A percentile compares a stretch with the other conserved stretches of the same genome.
These are phyloP conservation scores for Phytopythium sindhum DNA, from an alignment of 352 stramenopile species.

Conservation along the genomic window DNA sequence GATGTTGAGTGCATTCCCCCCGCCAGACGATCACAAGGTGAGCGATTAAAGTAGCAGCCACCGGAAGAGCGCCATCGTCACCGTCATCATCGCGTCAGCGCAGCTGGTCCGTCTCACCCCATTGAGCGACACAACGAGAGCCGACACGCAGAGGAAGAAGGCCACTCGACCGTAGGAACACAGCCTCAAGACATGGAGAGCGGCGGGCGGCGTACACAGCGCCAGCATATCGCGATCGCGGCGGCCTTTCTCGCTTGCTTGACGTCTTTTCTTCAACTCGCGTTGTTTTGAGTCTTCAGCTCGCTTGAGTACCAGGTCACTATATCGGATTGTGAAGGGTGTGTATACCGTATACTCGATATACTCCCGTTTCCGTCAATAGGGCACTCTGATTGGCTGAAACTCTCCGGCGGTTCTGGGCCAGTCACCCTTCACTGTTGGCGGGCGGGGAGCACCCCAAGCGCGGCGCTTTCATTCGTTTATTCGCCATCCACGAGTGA, in stretches of 20 bases:
- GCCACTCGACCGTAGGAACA: no score
- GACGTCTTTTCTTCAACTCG: not conserved
- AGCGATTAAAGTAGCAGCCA: not conserved
- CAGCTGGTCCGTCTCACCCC: not conserved
- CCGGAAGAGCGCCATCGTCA: not conserved
- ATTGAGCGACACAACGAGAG: not conserved
- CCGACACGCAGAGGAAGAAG: not conserved
- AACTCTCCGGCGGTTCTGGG: not conserved
- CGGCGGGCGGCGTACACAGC: no score
- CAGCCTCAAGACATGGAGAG: no score
- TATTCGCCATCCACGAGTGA: conserved; percentile 84
- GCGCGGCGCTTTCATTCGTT: conserved; percentile 44
- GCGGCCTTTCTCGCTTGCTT: no score
- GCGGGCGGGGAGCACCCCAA: not conserved
- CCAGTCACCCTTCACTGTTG: conserved; percentile 1
- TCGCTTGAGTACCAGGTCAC: not conserved
- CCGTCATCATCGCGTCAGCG: no score
- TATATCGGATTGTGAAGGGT: not conserved
- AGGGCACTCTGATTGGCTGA: conserved; percentile 1
- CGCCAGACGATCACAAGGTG: not conserved
- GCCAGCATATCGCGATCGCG: no score
- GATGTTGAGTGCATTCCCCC: not conserved
- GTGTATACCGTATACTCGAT: not conserved
- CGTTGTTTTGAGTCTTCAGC: not conserved
- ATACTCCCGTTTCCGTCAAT: not conserved